Conservation (phyloP, 2,329 filamentous ascomycete species). For the Calonectria hawksworthii region DNA sequence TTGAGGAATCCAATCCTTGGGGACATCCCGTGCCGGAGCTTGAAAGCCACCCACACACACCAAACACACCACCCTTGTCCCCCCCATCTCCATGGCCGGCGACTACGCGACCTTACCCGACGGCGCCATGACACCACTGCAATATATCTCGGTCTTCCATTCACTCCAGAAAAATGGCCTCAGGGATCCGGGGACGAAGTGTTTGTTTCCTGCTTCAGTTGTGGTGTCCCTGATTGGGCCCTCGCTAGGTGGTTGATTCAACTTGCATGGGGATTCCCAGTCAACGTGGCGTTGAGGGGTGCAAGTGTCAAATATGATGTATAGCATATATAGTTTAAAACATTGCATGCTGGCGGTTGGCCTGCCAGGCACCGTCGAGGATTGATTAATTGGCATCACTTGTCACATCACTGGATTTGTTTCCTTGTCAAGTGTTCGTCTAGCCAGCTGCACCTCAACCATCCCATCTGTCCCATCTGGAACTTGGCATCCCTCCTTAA, state of each 20-base stretch:
- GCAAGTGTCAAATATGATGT: not conserved
- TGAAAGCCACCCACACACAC: conserved; percentile 9
- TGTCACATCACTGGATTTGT: not conserved
- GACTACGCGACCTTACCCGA: not conserved
- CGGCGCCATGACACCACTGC: conserved; percentile 15
- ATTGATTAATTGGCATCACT: not conserved
- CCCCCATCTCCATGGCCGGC: conserved; percentile 5
- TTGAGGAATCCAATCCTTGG: not conserved
- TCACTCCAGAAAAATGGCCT: conserved; percentile 11
- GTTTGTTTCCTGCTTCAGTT: conserved; percentile 19
- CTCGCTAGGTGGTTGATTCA: conserved; percentile 2
- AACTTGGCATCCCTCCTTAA: conserved; percentile 8
- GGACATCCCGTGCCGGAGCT: not conserved
- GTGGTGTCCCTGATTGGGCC: not conserved
- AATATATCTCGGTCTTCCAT: conserved; percentile 16
- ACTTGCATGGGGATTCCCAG: conserved; percentile 1
- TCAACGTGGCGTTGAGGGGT: not conserved
- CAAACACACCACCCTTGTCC: conserved; percentile 8
- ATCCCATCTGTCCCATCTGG: conserved; percentile 2
- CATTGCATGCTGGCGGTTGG: not conserved
- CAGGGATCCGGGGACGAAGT: conserved; percentile 9
- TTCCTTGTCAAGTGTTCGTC: conserved; percentile 1
- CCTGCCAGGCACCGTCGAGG: not conserved
- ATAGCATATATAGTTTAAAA: conserved; percentile 13
- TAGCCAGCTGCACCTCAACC: not conserved